A percentile compares a stretch with the other conserved stretches of the same genome.
phyloP scores from a whole-genome alignment of 352 stramenopile species.

The Thraustochytrium sp. region DNA sequence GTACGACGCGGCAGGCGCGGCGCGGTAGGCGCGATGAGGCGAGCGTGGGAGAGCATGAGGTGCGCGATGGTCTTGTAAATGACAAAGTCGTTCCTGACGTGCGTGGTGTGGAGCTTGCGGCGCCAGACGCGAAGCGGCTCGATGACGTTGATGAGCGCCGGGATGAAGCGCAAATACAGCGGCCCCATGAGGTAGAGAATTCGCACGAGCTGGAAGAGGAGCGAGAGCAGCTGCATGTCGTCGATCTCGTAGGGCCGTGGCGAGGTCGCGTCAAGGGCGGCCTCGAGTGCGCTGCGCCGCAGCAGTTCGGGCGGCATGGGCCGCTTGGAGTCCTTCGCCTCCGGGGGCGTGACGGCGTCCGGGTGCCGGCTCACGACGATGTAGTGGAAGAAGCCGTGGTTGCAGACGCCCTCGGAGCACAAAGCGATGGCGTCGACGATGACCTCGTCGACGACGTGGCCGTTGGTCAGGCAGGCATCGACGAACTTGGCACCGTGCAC shows the following conservation, averaged over 20 bases:
- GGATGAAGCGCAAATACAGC: conserved; percentile 53
- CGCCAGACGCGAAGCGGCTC: conserved; percentile 59
- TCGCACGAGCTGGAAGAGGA: conserved; percentile 72
- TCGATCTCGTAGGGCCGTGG: conserved; percentile 52
- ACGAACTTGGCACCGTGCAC: too few relatives aligned
- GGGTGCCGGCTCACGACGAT: background rate
- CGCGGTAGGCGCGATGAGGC: conserved; percentile 1
- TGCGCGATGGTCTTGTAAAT: conserved; percentile 79
- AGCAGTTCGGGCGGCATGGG: too few relatives aligned
- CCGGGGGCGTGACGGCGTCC: background rate
- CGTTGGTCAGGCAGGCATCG: too few relatives aligned
- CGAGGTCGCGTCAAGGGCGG: too few relatives aligned
- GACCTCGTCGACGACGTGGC: too few relatives aligned
- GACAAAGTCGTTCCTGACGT: conserved; percentile 65
- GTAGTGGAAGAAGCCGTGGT: too few relatives aligned
- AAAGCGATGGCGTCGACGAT: too few relatives aligned
- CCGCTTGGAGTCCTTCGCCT: too few relatives aligned
- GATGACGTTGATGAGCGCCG: conserved; percentile 58
- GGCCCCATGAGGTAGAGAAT: conserved; percentile 67
- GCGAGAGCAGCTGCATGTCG: conserved; percentile 69
- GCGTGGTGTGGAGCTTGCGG: conserved; percentile 44
- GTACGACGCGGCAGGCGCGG: background rate
- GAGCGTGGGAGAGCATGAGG: conserved; percentile 58
- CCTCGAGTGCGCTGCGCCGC: too few relatives aligned
- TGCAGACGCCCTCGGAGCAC: too few relatives aligned